These are phyloP conservation scores for Hypoxylon sp. DNA, from an alignment of 2,329 filamentous ascomycete genomes.

Conservation along the genomic window DNA sequence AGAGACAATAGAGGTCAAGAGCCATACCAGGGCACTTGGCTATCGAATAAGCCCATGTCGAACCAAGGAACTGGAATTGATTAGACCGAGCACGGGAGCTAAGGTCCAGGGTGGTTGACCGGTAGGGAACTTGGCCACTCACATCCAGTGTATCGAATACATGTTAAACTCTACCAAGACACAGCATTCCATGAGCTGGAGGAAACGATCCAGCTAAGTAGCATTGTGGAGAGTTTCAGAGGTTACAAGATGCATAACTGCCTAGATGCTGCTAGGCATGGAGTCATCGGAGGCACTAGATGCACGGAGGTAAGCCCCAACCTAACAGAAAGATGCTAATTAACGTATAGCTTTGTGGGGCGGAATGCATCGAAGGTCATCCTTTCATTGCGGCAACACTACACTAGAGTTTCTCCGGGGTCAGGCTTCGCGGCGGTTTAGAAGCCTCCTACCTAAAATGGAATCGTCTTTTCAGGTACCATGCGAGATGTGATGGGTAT, in stretches of 20 bases:
- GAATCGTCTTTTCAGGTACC: constrained; percentile 51
- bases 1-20: constrained; percentile 38
- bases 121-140: constrained; percentile 38
- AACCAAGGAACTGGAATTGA: constrained; percentile 34
- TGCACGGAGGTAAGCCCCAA: constrained; percentile 14
- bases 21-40: constrained; percentile 32
- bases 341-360: constrained; percentile 30
- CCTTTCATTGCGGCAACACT: constrained; percentile 39
- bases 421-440: constrained; percentile 36
- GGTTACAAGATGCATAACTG: constrained; percentile 32
- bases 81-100: constrained; percentile 42
- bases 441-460: constrained; percentile 51
- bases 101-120: constrained; percentile 35
- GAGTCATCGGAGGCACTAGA: constrained; percentile 8
- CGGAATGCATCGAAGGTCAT: constrained; percentile 38
- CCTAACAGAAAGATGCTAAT: constrained; percentile 15
- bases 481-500: constrained; percentile 46
- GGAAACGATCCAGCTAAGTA: constrained; percentile 46
- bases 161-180: constrained; percentile 41
- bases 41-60: constrained; percentile 29
- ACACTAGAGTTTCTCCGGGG: constrained; percentile 20
- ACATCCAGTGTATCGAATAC: constrained; percentile 37
- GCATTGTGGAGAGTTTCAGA: constrained; percentile 39
- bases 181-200: constrained; percentile 36
- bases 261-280: constrained; percentile 9